Base-by-base conservation (phyloP, 2,329 filamentous ascomycete species). In the Diaporthe sp. region DNA sequence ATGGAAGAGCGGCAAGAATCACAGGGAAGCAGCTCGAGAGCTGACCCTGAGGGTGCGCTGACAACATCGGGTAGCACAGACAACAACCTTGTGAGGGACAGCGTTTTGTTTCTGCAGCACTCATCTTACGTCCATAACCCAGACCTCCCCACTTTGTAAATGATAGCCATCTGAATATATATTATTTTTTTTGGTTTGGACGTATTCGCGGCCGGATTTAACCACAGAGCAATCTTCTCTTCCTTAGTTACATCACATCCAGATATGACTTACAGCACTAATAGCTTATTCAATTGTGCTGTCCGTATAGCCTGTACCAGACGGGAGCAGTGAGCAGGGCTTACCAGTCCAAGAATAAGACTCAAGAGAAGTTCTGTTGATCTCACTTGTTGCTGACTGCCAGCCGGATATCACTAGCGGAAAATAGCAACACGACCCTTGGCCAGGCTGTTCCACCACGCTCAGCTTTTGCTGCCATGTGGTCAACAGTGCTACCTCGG, bases 341-440 rank as follows among this genome's bases (percentile, higher is more conserved):
- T 19, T 39, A 15, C 28, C 46, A 37, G 60, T 39, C 49, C 71
- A 62, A 73, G 71, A 62, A 65, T 73, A 62, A 62, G 37, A 65
- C 61, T 12, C 55, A 55, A 73, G 61, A 65, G 71, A 58, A 73
- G 65, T 55, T 25, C 31, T 65, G 46, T 55, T 28, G 25, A 42
- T 3, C 58, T 55, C 53, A 53, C 46, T 65, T 53, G 58, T 73
- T 73, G 58, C 58, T 65, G 71, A 73, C 58, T 37, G 49, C 34
- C 65, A 70, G 46, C 71, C 55, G 28, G 25, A 46, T 28, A 12
- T 39, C 37, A 39, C 37, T 39, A 2, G 28, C 28, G 57, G 34
- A 72, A 49, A 65, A 71, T 44, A 71, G 67, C 44, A 72, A 55
- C 73, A 61, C 31, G 34, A 46, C 39, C 71, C 57, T 65, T 65